Evolutionary conservation across 768 basidiomycete genomes (phyloP).

Genomic region (Calvatia gigantea): DNA sequence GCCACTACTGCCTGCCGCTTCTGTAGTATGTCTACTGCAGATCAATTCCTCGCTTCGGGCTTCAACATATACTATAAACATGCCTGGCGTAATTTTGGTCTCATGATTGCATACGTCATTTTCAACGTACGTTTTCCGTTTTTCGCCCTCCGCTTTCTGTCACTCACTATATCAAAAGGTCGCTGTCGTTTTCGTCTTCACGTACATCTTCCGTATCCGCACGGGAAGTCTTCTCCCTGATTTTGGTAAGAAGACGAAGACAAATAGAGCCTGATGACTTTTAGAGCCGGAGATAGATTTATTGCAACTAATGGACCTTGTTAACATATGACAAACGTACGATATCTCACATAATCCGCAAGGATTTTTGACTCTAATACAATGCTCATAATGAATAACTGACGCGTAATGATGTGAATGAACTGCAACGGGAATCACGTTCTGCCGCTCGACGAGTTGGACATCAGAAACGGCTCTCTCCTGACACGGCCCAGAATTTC

Average conservation of each 20-base stretch:
- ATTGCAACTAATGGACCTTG: not conserved
- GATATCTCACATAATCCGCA: no score
- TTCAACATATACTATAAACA: constrained; percentile 58
- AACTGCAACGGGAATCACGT: no score
- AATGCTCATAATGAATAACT: no score
- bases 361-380: no score
- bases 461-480: no score
- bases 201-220: constrained; percentile 50
- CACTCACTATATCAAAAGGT: constrained; percentile 25
- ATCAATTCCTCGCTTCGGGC: constrained; percentile 45
- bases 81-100: constrained; percentile 52
- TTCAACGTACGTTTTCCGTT: constrained; percentile 43
- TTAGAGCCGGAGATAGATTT: not conserved
- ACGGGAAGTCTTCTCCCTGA: constrained; percentile 27
- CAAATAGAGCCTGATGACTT: constrained; percentile 12
- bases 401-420: no score
- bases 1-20: constrained; percentile 52
- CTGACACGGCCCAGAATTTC: no score
- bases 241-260: constrained; percentile 19
- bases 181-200: constrained; percentile 36
- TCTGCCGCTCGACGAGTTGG: no score
- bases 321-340: no score
- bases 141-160: not conserved
- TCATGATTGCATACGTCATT: constrained; percentile 42
- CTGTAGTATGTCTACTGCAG: constrained; percentile 57